These are phyloP conservation scores for Saprolegnia parasitica DNA, from an alignment of 352 stramenopile species.

Conservation along the genomic window DNA sequence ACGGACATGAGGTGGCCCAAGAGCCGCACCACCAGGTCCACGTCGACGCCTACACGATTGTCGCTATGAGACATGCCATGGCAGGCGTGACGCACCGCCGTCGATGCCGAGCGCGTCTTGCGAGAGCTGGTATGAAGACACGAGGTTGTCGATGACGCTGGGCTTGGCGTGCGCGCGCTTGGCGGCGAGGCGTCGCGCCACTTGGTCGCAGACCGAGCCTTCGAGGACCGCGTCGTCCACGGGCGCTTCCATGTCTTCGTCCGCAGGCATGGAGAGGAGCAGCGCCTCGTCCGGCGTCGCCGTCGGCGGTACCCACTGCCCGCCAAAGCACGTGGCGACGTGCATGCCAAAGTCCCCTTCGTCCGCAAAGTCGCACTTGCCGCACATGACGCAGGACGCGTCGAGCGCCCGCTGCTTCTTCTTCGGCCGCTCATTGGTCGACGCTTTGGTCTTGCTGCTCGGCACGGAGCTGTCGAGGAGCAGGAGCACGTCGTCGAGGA, in stretches of 20 bases:
- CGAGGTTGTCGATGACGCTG: background rate
- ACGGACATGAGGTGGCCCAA: constrained; percentile 59
- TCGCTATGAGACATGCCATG: too few relatives aligned
- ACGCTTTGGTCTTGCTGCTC: constrained; percentile 21
- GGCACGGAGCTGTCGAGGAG: constrained; percentile 38
- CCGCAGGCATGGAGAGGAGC: background rate
- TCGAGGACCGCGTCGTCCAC: background rate
- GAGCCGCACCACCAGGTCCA: constrained; percentile 58
- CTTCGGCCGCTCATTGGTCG: constrained; percentile 3
- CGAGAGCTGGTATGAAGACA: constrained; percentile 9
- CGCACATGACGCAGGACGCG: constrained; percentile 82
- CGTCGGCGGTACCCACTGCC: constrained; percentile 14
- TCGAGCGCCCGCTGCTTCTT: constrained; percentile 12
- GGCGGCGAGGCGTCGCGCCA: background rate
- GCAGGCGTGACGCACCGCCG: too few relatives aligned
- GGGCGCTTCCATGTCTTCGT: background rate
- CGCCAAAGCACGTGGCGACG: constrained; percentile 74
- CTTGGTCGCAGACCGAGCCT: constrained; percentile 6
- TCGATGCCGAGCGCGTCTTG: background rate
- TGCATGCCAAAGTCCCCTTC: constrained; percentile 86
- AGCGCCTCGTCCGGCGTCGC: background rate
- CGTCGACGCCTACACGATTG: constrained; percentile 43
- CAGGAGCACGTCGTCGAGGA: constrained; percentile 82
- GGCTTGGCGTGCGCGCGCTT: background rate
- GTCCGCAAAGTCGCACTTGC: constrained; percentile 52